Evolutionary conservation across 2,329 filamentous ascomycete genomes (phyloP).

Genomic region (Ceratocystis lukuohia): DNA sequence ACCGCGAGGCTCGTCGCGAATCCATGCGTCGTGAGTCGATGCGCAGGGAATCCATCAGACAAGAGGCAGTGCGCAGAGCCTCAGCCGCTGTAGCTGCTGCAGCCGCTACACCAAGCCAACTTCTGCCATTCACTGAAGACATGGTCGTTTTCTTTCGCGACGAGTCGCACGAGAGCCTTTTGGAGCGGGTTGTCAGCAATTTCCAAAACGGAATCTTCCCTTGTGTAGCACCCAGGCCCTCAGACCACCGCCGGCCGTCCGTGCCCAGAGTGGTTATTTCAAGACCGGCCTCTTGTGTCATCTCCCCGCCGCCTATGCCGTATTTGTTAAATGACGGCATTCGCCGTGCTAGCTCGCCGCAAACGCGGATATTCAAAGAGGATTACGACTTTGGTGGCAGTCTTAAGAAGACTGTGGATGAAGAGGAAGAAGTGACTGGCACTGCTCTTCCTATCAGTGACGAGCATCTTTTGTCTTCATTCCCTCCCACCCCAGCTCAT

Average conservation of each 20-base stretch:
- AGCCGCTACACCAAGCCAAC: neutral
- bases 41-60: slow-evolving; percentile 9
- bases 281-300: slow-evolving; percentile 4
- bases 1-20: neutral
- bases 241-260: slow-evolving; percentile 13
- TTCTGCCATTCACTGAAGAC: slow-evolving; percentile 46
- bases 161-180: slow-evolving; percentile 29
- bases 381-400: slow-evolving; percentile 13
- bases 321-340: neutral
- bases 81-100: neutral
- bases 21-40: slow-evolving; percentile 4
- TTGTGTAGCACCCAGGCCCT: neutral
- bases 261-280: slow-evolving; percentile 17
- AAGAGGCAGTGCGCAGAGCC: neutral
- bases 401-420: slow-evolving; percentile 4
- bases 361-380: slow-evolving; percentile 9
- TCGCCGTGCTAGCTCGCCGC: slow-evolving; percentile 16
- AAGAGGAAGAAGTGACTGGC: neutral
- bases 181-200: slow-evolving; percentile 36
- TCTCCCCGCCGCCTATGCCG: slow-evolving; percentile 2
- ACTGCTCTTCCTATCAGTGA: slow-evolving; percentile 10
- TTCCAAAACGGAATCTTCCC: slow-evolving; percentile 32
- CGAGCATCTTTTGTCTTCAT: slow-evolving; percentile 18
- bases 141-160: slow-evolving; percentile 42
- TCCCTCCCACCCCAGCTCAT: slow-evolving; percentile 16